Evolutionary conservation across 129 eudicot genomes (phyloP), one percentile per base, ranked within the genome.

Genomic region (Flaveria robusta): DNA sequence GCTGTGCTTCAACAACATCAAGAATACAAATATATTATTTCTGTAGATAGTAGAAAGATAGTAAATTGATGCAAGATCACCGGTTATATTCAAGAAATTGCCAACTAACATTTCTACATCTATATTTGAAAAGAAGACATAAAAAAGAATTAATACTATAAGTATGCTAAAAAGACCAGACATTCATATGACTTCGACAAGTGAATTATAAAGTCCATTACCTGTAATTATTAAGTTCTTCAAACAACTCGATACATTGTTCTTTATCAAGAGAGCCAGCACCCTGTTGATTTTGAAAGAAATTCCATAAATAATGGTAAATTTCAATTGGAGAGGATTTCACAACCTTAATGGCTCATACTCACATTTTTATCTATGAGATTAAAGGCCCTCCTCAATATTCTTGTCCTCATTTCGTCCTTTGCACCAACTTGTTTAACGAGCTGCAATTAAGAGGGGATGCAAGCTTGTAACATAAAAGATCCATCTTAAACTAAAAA

Each of bases 171-270:
- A 72, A 66, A 50, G 31, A 66, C 56, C 18, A 29, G 27, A 19
- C 58, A 69, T 59, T 75, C 52, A 27, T 54, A 81, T 75, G 54
- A 50, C 55, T 74, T 45, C 43, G 31, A 74, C 67, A 50, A 29
- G 12, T 66, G 66, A 74, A 22, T 46, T 47, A 68, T 56, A 74
- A 47, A 68, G 50, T 16, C 7, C 23, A 29, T 71, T 74, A 92
- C 98, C 98, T 91, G 96, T 95, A 95, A 67, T 77, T 91, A 75
- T 89, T 86, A 42, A 95, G 86, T 83, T 91, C 99, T 74, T 84
- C 92, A 70, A 95, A 95, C 84, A 95, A 78, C 23, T 39, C 83
- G 49, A 83, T 85, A 67, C 97, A 95, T 66, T 91, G 97, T 2
- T 81, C 84, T 75, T 81, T 83, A 84, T 89, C 27, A 59, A 95